Evolutionary conservation across 1,139 yeast species (phyloP), one percentile per base, ranked within the genome.

Genomic region (Geotrichum reessii): DNA sequence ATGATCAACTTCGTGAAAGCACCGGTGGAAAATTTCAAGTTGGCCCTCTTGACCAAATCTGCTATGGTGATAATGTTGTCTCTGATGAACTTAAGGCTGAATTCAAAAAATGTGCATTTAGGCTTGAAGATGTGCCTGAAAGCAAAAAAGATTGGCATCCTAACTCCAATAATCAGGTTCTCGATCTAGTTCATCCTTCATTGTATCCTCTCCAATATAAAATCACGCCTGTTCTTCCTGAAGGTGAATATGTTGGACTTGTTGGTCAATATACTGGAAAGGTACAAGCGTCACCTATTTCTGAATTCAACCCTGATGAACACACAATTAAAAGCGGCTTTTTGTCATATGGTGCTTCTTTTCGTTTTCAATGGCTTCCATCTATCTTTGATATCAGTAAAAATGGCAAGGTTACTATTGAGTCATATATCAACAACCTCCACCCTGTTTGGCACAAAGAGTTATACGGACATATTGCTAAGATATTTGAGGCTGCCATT

Each of bases 71-170:
- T 46, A 58, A 57, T 2, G 44, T 62, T 12, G 59, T 63, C 5
- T 51, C 65, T 8, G 46, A 47, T 0, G 63, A 58, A 31, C 53
- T 62, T 22, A 64, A 64, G 52, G 55, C 56, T 50, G 25, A 56
- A 17, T 31, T 61, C 47, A 19, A 52, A 48, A 52, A 56, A 14
- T 56, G 53, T 25, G 62, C 52, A 1, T 27, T 50, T 6, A 47
- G 42, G 2, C 42, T 59, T 9, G 97, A 90, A 71, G 95, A 93
- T 59, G 81, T 82, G 67, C 77, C 75, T 44, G 66, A 62, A 9
- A 63, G 62, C 37, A 57, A 59, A 49, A 60, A 58, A 37, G 80
- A 77, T 62, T 76, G 73, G 65, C 80, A 76, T 61, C 80, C 78
- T 2, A 71, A 72, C 5, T 69, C 77, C 0, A 62, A 72, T 50